Conservation (phyloP, 179 eudicot genomes). For the Pouteria campechiana region DNA sequence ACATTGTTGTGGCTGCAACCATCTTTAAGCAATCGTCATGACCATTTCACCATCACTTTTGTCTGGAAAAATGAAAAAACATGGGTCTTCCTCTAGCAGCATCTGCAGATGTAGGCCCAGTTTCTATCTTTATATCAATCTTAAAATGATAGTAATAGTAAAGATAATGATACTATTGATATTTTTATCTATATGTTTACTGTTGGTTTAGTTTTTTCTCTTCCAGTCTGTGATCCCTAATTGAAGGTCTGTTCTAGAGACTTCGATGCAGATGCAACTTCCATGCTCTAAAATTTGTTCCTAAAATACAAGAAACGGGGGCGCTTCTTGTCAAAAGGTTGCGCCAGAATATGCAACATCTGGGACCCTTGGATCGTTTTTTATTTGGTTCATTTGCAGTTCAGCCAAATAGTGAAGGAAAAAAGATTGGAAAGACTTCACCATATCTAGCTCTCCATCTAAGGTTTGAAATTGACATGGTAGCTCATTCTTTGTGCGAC, state of each 20-base stretch:
- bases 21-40: too few species aligned
- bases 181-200: too few species aligned
- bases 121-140: too few species aligned
- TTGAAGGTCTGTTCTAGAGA: constrained; percentile 59
- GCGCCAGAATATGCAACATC: constrained; percentile 54
- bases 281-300: constrained; percentile 78
- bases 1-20: too few species aligned
- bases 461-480: constrained; percentile 99
- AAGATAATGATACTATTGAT: too few species aligned
- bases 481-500: constrained; percentile 92
- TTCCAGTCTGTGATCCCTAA: constrained; percentile 28
- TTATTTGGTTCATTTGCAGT: constrained; percentile 76
- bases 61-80: too few species aligned
- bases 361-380: constrained; percentile 59
- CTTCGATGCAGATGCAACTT: constrained; percentile 99
- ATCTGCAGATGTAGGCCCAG: too few species aligned
- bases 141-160: too few species aligned
- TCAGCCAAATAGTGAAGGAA: constrained; percentile 18
- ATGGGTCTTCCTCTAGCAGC: too few species aligned
- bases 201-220: not conserved
- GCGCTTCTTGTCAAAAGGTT: constrained; percentile 66
- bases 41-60: too few species aligned
- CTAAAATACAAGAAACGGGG: constrained; percentile 91
- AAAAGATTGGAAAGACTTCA: constrained; percentile 26
- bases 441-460: constrained; percentile 83